A percentile compares a stretch with the other conserved stretches of the same genome.
phyloP scores from a whole-genome alignment of 345 rosid species.

The Combretum micranthum region DNA sequence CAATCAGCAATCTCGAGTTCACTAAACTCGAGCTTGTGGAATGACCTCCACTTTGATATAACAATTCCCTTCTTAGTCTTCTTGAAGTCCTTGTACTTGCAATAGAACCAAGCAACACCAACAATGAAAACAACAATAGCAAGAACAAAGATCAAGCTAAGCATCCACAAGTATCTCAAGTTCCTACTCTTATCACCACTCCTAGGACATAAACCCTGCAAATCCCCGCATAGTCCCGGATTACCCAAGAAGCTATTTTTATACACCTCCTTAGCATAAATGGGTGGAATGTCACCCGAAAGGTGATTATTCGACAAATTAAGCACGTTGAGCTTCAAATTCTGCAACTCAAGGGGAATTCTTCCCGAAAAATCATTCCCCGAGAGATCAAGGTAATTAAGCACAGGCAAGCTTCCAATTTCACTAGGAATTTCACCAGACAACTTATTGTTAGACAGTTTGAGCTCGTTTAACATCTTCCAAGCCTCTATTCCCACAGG shows the following conservation, averaged over 20 bases:
- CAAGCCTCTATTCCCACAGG: constrained; percentile 44
- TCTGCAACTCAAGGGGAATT: constrained; percentile 60
- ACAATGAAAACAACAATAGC: constrained; percentile 44
- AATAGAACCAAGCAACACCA: constrained; percentile 56
- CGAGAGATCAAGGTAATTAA: constrained; percentile 88
- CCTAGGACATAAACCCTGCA: constrained; percentile 47
- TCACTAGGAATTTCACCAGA: constrained; percentile 64
- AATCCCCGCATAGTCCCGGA: constrained; percentile 64
- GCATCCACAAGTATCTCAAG: constrained; percentile 50
- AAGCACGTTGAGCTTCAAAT: constrained; percentile 67
- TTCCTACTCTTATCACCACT: constrained; percentile 19
- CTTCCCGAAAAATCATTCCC: constrained; percentile 57
- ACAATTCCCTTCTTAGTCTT: constrained; percentile 27
- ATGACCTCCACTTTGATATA: constrained; percentile 70
- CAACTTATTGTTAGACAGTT: constrained; percentile 51
- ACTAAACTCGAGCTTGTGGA: constrained; percentile 75
- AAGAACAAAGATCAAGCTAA: constrained; percentile 41
- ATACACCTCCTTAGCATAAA: constrained; percentile 46
- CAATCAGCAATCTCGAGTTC: constrained; percentile 53
- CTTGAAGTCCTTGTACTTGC: constrained; percentile 41
- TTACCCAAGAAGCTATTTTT: constrained; percentile 59
- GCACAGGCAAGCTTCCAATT: constrained; percentile 59
- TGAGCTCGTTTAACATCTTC: constrained; percentile 70
- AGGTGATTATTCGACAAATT: constrained; percentile 70
- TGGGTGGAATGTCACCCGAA: constrained; percentile 61